A percentile compares a stretch with the other conserved stretches of the same genome.
Conservation (phyloP, 2,329 filamentous ascomycete genomes). For the Tothia fuscella region DNA sequence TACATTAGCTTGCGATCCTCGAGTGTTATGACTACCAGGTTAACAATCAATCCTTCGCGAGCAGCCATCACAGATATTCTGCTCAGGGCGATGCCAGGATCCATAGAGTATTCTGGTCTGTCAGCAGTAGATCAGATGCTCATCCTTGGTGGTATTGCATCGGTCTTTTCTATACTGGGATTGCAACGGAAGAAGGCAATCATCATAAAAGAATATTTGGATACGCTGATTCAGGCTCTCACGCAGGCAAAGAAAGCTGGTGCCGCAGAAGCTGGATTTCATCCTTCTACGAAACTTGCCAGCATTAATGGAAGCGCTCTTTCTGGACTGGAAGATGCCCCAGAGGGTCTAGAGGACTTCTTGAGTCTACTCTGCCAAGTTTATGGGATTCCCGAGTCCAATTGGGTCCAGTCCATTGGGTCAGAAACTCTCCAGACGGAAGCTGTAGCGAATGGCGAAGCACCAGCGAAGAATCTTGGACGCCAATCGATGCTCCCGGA, state of each 20-base stretch:
- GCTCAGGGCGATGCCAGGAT: slow-evolving; percentile 57
- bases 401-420: slow-evolving; percentile 11
- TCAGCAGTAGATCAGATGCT: slow-evolving; percentile 65
- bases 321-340: slow-evolving; percentile 54
- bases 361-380: slow-evolving; percentile 28
- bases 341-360: slow-evolving; percentile 30
- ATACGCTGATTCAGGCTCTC: slow-evolving; percentile 68
- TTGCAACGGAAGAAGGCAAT: slow-evolving; percentile 84
- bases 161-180: slow-evolving; percentile 69
- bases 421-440: slow-evolving; percentile 6
- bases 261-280: slow-evolving; percentile 90
- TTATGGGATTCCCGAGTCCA: slow-evolving; percentile 29
- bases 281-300: slow-evolving; percentile 79
- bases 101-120: slow-evolving; percentile 44
- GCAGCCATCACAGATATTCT: slow-evolving; percentile 48
- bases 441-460: slow-evolving; percentile 15
- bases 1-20: slow-evolving; percentile 24
- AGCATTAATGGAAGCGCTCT: slow-evolving; percentile 60
- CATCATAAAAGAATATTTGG: slow-evolving; percentile 74
- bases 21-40: slow-evolving; percentile 25
- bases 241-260: slow-evolving; percentile 86
- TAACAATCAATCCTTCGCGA: slow-evolving; percentile 36
- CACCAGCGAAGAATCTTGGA: slow-evolving; percentile 32
- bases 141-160: slow-evolving; percentile 73
- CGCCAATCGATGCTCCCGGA: slow-evolving; percentile 16